A percentile compares a stretch with the other conserved stretches of the same genome.
These are phyloP conservation scores for Rosa persica DNA, from an alignment of 306 rosid species.

Conservation along the genomic window DNA sequence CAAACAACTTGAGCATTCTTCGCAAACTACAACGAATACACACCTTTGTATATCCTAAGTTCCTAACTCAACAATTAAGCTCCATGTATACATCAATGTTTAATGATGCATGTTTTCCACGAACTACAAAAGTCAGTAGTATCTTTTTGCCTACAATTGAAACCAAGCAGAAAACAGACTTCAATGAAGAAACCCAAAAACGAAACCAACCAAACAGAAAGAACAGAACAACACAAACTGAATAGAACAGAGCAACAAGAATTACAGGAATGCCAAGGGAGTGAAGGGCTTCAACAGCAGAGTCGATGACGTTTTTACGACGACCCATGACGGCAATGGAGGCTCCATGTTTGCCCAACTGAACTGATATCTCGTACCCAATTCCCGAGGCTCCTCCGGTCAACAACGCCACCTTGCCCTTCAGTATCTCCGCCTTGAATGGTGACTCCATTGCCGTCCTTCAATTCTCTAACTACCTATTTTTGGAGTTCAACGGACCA, in stretches of 20 bases:
- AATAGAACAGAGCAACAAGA: neutral
- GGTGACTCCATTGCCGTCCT: conserved; percentile 18
- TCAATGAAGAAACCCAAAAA: neutral
- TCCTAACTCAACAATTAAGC: neutral
- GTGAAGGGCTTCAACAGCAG: conserved; percentile 12
- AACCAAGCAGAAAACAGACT: conserved; percentile 5
- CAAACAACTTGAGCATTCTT: neutral
- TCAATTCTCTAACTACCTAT: neutral
- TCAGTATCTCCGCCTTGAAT: conserved; percentile 23
- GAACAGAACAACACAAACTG: neutral
- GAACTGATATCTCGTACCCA: conserved; percentile 22
- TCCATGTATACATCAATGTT: neutral
- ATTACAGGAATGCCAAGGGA: conserved; percentile 21
- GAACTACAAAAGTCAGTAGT: neutral
- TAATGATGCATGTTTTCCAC: neutral
- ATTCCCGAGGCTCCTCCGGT: conserved; percentile 30
- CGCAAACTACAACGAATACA: neutral
- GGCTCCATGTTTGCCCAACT: conserved; percentile 26
- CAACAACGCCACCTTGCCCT: conserved; percentile 21
- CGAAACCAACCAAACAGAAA: neutral
- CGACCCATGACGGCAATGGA: conserved; percentile 25
- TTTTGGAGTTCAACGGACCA: neutral
- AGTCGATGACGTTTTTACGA: conserved; percentile 15
- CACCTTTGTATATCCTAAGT: neutral
- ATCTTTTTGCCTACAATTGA: neutral